Evolutionary conservation across 2,329 filamentous ascomycete species (phyloP).

Genomic region (Calonectria henricotiae): DNA sequence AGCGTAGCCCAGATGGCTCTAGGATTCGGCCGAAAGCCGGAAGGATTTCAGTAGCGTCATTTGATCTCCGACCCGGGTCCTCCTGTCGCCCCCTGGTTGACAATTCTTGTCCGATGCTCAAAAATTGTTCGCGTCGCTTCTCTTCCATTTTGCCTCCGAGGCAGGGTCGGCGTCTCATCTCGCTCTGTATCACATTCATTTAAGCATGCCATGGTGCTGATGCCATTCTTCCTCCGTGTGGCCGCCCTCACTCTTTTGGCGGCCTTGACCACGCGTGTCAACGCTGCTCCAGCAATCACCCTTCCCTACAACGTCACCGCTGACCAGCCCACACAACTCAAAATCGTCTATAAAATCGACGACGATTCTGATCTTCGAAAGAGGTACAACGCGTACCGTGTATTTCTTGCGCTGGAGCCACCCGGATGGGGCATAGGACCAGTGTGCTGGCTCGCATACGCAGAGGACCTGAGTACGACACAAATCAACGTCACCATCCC

Average conservation of each 20-base stretch:
- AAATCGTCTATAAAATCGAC: slow-evolving; percentile 39
- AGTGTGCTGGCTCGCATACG: slow-evolving; percentile 46
- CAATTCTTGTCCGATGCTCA: background rate
- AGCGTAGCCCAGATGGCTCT: background rate
- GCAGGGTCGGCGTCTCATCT: background rate
- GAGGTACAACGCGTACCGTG: slow-evolving; percentile 43
- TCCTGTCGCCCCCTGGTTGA: background rate
- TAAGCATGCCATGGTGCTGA: slow-evolving; percentile 38
- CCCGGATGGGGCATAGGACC: slow-evolving; percentile 48
- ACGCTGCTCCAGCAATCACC: slow-evolving; percentile 37
- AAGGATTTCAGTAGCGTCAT: slow-evolving; percentile 8
- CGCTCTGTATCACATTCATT: slow-evolving; percentile 17
- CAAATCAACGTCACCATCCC: slow-evolving; percentile 50
- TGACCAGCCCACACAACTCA: slow-evolving; percentile 37
- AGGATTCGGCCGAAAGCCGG: background rate
- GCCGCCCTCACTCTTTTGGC: slow-evolving; percentile 42
- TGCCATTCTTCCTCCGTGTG: slow-evolving; percentile 33
- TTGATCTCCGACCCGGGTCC: slow-evolving; percentile 14
- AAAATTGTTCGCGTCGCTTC: slow-evolving; percentile 3
- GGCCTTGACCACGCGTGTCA: slow-evolving; percentile 23
- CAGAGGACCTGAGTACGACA: slow-evolving; percentile 36
- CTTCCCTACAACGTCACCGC: slow-evolving; percentile 48
- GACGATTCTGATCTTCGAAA: slow-evolving; percentile 38
- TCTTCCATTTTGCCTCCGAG: background rate
- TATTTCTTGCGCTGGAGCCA: slow-evolving; percentile 44